Base-by-base conservation (phyloP, 2,329 filamentous ascomycete genomes). In the Colletotrichum scovillei region DNA sequence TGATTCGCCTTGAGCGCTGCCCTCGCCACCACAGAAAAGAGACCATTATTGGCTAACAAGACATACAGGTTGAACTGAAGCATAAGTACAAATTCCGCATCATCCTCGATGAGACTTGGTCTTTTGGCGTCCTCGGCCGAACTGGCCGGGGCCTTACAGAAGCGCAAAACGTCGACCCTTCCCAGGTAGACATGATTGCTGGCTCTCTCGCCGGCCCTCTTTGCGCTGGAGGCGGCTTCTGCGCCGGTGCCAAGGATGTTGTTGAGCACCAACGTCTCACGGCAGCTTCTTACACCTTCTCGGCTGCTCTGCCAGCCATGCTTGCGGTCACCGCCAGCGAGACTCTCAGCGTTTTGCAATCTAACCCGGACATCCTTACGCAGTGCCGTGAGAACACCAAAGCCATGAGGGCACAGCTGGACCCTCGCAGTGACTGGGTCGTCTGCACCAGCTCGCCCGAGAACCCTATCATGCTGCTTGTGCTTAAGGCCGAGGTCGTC, bases 81-180 rank as follows among this genome's bases (percentile, higher is more conserved):
- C 92, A 95, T 77, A 94, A 93, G 82, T 98, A 98, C 89, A 99
- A 98, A 86, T 99, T 98, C 87, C 95, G 97, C 78, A 90, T 99
- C 69, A 97, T 98, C 76, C 91, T 99, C 49, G 97, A 99, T 82
- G 97, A 99, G 86, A 98, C 95, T 1, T 97, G 94, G 93, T 98
- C 95, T 1, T 99, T 98, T 81, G 97, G 96, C 73, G 94, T 98
- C 22, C 89, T 99, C 5, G 97, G 97, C 60, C 90, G 95, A 74
- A 98, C 95, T 30, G 97, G 97, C 24, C 92, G 95, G 65, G 97
- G 97, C 72, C 88, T 98, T 52, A 98, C 97, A 0, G 97, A 99
- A 85, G 94, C 96, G 6, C 97, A 98, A 80, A 98, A 98, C 78
- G 96, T 99, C 22, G 97, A 98, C 81, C 92, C 96, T 0, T 91